phyloP scores from a whole-genome alignment of 2,329 filamentous ascomycete species.

The Xylariaceae sp. region DNA sequence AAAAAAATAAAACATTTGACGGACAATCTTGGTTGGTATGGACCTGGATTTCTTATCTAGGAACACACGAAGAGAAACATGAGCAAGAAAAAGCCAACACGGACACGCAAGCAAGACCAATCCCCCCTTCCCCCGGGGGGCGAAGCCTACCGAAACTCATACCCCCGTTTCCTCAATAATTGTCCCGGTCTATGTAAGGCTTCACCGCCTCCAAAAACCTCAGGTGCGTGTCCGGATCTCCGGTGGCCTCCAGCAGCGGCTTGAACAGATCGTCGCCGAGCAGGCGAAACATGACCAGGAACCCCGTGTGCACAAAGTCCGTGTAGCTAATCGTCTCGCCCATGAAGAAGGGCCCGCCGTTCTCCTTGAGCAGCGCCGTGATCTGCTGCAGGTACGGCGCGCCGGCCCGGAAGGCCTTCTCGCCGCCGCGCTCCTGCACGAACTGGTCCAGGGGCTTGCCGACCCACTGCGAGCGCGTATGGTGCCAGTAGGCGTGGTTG shows the following conservation, averaged over 20 bases:
- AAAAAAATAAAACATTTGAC: no score
- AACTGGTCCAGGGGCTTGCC: slow-evolving; percentile 51
- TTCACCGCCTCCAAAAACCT: slow-evolving; percentile 37
- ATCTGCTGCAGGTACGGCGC: slow-evolving; percentile 33
- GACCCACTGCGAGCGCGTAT: slow-evolving; percentile 42
- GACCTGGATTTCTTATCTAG: no score
- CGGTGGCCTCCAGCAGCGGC: slow-evolving; percentile 34
- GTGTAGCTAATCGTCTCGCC: slow-evolving; percentile 51
- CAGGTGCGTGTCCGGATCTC: slow-evolving; percentile 36
- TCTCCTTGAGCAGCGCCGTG: slow-evolving; percentile 48
- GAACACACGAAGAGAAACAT: no score
- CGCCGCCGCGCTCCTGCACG: slow-evolving; percentile 42
- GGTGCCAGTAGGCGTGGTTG: slow-evolving; percentile 50
- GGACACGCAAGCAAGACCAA: no score
- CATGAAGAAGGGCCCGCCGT: slow-evolving; percentile 54
- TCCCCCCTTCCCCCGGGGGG: no score
- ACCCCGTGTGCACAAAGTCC: slow-evolving; percentile 51
- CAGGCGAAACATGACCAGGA: slow-evolving; percentile 33
- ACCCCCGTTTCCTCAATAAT: slow-evolving; percentile 26
- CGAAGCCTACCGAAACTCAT: no score
- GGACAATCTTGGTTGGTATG: no score
- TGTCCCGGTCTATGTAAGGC: slow-evolving; percentile 38
- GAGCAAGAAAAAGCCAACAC: no score
- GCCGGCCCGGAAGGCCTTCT: slow-evolving; percentile 42
- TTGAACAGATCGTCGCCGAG: slow-evolving; percentile 34